Evolutionary conservation across 345 rosid species (phyloP).

Genomic region (Aegle marmelos): DNA sequence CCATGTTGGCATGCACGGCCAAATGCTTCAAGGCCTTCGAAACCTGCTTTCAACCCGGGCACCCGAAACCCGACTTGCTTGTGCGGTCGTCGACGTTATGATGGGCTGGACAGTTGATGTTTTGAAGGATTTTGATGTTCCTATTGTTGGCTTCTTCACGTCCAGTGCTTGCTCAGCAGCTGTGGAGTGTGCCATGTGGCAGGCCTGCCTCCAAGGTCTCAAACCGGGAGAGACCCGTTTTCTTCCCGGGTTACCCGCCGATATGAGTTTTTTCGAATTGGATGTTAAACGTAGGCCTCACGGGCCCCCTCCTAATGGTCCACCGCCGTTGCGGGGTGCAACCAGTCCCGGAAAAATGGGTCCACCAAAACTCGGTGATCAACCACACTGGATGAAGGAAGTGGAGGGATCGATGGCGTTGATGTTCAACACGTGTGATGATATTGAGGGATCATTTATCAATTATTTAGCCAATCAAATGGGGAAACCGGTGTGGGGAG

Average conservation of each 20-base stretch:
- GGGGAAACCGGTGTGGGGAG: no score
- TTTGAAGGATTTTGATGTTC: constrained; percentile 9
- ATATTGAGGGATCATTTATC: constrained; percentile 34
- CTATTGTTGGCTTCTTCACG: constrained; percentile 27
- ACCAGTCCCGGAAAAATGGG: no score
- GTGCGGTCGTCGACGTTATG: constrained; percentile 43
- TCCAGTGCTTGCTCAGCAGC: constrained; percentile 36
- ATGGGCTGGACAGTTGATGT: constrained; percentile 25
- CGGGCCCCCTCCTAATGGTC: no score
- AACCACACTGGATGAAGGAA: no score
- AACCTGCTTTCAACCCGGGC: constrained; percentile 18
- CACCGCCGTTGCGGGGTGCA: no score
- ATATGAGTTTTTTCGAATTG: no score
- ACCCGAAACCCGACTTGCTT: not conserved
- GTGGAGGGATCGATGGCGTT: no score
- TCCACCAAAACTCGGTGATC: no score
- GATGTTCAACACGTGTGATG: no score
- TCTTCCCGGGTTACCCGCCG: constrained; percentile 27
- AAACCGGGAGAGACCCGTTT: constrained; percentile 27
- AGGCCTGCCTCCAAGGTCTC: constrained; percentile 11
- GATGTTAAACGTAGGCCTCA: no score
- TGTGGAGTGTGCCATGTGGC: constrained; percentile 30
- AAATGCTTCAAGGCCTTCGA: constrained; percentile 19
- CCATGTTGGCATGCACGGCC: not conserved
- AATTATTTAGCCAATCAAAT: constrained; percentile 5